Conservation (phyloP, 2,329 filamentous ascomycete species). For the Colletotrichum zoysiae region DNA sequence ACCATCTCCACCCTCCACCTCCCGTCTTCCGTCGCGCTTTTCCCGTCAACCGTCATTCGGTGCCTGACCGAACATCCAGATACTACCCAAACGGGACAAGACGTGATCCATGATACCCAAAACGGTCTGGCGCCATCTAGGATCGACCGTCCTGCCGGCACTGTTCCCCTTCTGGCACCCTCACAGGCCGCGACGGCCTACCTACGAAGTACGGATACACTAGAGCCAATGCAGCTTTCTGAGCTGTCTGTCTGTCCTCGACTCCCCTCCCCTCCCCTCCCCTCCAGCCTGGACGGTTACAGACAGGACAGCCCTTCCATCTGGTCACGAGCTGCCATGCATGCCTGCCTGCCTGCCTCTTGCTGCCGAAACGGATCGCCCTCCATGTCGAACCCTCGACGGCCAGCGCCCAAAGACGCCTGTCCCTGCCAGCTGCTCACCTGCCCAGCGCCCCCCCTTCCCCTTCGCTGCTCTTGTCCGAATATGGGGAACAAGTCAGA, state of each 20-base stretch:
- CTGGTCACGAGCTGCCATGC: slow-evolving; percentile 36
- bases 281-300: too few relatives aligned
- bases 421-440: slow-evolving; percentile 37
- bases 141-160: slow-evolving; percentile 39
- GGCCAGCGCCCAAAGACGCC: slow-evolving; percentile 13
- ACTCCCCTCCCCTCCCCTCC: too few relatives aligned
- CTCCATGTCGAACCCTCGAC: slow-evolving; percentile 23
- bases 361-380: slow-evolving; percentile 40
- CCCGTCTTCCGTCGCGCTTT: slow-evolving; percentile 37
- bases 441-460: slow-evolving; percentile 17
- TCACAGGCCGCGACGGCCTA: slow-evolving; percentile 23
- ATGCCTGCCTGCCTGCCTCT: too few relatives aligned
- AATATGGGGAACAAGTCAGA: slow-evolving; percentile 1
- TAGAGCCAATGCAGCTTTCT: slow-evolving; percentile 31
- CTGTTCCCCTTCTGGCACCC: slow-evolving; percentile 36
- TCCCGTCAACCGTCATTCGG: slow-evolving; percentile 40
- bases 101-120: not conserved
- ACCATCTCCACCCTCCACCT: slow-evolving; percentile 8
- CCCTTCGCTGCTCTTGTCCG: slow-evolving; percentile 16
- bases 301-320: slow-evolving; percentile 22
- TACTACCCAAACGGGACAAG: slow-evolving; percentile 19
- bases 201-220: too few relatives aligned
- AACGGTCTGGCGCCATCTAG: slow-evolving; percentile 10
- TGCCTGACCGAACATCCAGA: slow-evolving; percentile 34
- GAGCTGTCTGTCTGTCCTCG: too few relatives aligned